These are phyloP conservation scores for Rubia tinctorum DNA, from an alignment of 305 asterid species.

Conservation along the genomic window DNA sequence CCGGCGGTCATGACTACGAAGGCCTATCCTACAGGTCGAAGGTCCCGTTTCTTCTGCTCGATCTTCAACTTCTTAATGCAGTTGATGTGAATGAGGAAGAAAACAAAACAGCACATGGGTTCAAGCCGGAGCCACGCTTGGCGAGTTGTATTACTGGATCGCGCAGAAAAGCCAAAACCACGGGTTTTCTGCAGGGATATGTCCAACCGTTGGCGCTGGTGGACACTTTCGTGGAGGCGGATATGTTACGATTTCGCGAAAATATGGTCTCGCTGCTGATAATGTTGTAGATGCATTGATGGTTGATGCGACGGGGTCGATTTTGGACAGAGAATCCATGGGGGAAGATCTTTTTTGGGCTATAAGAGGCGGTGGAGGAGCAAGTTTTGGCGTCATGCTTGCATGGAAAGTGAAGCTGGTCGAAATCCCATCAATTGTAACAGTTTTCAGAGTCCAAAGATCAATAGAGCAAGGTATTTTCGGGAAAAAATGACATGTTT, in stretches of 20 bases:
- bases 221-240: conserved; percentile 1
- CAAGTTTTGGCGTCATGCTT: background rate
- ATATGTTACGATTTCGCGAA: background rate
- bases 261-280: background rate
- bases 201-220: background rate
- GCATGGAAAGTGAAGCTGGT: conserved; percentile 2
- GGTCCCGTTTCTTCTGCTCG: background rate
- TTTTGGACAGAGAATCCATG: background rate
- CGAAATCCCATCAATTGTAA: background rate
- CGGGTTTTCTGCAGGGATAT: background rate
- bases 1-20: conserved; percentile 4
- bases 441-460: background rate
- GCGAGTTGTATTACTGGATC: background rate
- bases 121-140: conserved; percentile 1
- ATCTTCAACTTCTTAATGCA: background rate
- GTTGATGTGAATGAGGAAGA: background rate
- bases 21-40: conserved; percentile 1
- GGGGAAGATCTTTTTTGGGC: conserved; percentile 3
- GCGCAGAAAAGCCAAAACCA: background rate
- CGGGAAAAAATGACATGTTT: too few relatives aligned
- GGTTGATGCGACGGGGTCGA: background rate
- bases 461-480: background rate
- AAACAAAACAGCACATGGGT: background rate
- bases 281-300: background rate
- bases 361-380: conserved; percentile 3